Percentiles rank a stretch among this genome's conserved stretches.
These are phyloP conservation scores for Skeletonema potamos DNA, from an alignment of 108 stramenopile species.

Conservation along the genomic window DNA sequence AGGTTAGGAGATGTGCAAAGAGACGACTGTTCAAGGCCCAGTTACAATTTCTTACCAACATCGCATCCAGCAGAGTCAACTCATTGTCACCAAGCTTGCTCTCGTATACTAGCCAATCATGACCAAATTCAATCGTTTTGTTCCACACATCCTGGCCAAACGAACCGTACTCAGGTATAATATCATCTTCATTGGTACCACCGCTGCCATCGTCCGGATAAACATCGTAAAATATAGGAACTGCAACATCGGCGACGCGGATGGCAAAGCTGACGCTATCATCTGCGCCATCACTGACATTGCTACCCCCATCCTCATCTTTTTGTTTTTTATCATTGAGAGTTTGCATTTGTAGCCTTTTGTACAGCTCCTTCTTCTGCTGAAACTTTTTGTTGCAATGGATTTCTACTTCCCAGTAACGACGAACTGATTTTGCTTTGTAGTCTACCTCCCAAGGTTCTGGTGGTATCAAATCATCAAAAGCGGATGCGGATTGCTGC, in stretches of 20 bases:
- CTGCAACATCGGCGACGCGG: constrained; percentile 5
- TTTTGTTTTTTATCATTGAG: constrained; percentile 18
- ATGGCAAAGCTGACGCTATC: background rate
- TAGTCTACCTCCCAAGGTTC: constrained; percentile 27
- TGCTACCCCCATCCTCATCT: background rate
- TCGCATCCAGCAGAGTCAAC: constrained; percentile 46
- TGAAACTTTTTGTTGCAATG: constrained; percentile 68
- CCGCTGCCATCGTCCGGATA: constrained; percentile 37
- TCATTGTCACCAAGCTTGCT: constrained; percentile 31
- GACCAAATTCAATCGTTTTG: constrained; percentile 14
- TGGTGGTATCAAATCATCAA: background rate
- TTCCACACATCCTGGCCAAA: constrained; percentile 33
- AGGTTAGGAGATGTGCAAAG: too few relatives aligned
- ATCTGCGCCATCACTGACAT: background rate
- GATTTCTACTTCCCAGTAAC: constrained; percentile 69
- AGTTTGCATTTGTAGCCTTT: background rate
- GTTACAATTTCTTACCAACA: constrained; percentile 27
- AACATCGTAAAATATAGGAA: constrained; percentile 42
- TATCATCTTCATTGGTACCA: constrained; percentile 10
- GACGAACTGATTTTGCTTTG: constrained; percentile 40
- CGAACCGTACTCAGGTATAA: constrained; percentile 13
- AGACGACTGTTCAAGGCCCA: too few relatives aligned
- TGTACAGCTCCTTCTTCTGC: constrained; percentile 9
- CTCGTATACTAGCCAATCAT: constrained; percentile 65
- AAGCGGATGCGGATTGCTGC: background rate